Base-by-base conservation (phyloP, 2,329 filamentous ascomycete genomes). In the Penicillium nordicum region DNA sequence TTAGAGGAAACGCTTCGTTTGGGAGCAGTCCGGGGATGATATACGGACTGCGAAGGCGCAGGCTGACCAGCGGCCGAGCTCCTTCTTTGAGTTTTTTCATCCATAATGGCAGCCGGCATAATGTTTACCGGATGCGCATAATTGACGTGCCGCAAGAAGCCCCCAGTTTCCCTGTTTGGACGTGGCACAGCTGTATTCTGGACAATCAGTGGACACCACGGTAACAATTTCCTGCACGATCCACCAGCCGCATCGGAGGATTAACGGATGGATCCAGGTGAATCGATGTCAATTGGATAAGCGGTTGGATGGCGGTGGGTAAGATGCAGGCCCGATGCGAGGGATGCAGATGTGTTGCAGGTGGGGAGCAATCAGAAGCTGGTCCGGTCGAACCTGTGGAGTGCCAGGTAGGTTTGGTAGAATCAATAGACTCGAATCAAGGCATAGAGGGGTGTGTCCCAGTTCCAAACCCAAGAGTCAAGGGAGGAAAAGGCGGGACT, bases 11-110 rank as follows among this genome's bases (percentile, higher is more conserved):
- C 49, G 46, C 58, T 54, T 50, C 62, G 60, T 44, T 47, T 57
- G 23, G 57, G 54, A 34, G 60, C 55, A 45, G 65, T 40, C 25
- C 55, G 57, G 23, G 63, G 51, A 52, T 67, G 63, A 65, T 71
- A 67, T 62, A 64, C 55, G 18, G 60, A 43, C 58, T 68, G 62
- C 21, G 64, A 66, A 49, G 64, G 62, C 50, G 60, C 60, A 25
- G 61, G 53, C 40, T 67, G 64, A 56, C 61, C 64, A 32, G 61
- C 61, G 49, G 64, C 58, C 55, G 62, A 63, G 53, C 63, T 67
- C 51, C 60, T 66, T 51, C 58, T 66, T 51, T 65, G 63, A 45
- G 57, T 52, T 59, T 63, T 67, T 43, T 48, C 58, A 40, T 72
- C 65, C 67, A 70, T 72, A 30, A 51, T 62, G 53, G 50, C 49